Evolutionary conservation across 345 rosid species (phyloP).

Genomic region (Salix udensis): DNA sequence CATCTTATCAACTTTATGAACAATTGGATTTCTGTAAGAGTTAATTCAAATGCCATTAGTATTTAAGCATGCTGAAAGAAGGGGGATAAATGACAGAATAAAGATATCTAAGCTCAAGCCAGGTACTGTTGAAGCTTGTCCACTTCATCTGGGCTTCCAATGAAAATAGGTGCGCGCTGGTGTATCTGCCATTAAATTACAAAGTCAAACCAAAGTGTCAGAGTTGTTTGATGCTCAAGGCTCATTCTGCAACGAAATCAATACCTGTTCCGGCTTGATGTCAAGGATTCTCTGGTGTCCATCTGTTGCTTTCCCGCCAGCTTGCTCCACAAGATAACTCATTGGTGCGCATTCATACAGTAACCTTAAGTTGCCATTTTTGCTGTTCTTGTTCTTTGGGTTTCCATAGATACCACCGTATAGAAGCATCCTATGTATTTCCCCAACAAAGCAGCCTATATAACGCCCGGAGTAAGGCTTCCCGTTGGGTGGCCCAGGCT

Average conservation of each 20-base stretch:
- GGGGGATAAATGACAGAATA: background rate
- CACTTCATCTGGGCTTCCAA: constrained; percentile 40
- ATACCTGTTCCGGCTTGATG: constrained; percentile 37
- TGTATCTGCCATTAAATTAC: constrained; percentile 29
- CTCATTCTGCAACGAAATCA: background rate
- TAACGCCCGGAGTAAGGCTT: constrained; percentile 37
- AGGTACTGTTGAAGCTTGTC: constrained; percentile 31
- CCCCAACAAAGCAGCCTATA: constrained; percentile 35
- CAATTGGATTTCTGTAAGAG: background rate
- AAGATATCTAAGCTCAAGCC: constrained; percentile 19
- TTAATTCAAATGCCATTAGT: background rate
- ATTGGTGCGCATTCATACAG: constrained; percentile 40
- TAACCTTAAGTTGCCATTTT: constrained; percentile 35
- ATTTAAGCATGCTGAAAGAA: background rate
- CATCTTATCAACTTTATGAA: background rate
- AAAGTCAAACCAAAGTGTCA: background rate
- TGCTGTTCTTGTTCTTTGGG: constrained; percentile 30
- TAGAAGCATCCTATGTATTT: constrained; percentile 38
- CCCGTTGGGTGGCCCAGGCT: constrained; percentile 27
- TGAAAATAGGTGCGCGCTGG: constrained; percentile 37
- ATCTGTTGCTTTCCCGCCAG: constrained; percentile 40
- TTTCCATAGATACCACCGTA: constrained; percentile 37
- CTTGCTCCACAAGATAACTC: constrained; percentile 40
- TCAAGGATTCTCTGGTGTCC: constrained; percentile 40
- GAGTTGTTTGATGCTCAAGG: background rate